Evolutionary conservation across 192 early-diverging fungal species (phyloP), one percentile per base, ranked within the genome.

Genomic region (Linnemannia schmuckeri): DNA sequence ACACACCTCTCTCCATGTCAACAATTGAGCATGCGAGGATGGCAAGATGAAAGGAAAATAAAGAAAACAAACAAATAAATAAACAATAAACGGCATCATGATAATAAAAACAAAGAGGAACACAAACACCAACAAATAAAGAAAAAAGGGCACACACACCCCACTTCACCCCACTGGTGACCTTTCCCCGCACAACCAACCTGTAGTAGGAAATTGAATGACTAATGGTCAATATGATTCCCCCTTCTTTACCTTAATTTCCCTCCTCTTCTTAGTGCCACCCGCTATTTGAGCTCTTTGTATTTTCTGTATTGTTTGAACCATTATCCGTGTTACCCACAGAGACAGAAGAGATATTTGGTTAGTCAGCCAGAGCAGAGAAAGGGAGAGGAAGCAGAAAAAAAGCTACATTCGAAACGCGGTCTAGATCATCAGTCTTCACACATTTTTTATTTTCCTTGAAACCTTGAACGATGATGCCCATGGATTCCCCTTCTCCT

Each of bases 71-170:
- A 63, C 57, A 63, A 49, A 49, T 17, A 49, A 49, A 49, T 5
- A 49, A 49, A 30, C 61, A 63, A 63, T 30, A 63, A 63, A 63
- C 27, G 12, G 61, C 61, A 63, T 63, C 61, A 63, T 63, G 61
- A 63, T 63, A 63, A 63, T 30, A 30, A 13, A 8, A 63, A 12
- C 30, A 33, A 57, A 5, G 15, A 49, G 10, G 0, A 49, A 49
- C 13, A 18, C 2, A 8, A 33, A 33, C 57, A 63, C 6, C 57
- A 12, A 63, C 57, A 63, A 33, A 63, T 27, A 4, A 57, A n/a
- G 38, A 41, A 18, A 10, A 22, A 40, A 24, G 40, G 40, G 70
- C 70, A 71, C 70, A 71, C 70, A 41, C 70, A n/a, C 70, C 27
- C 38, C 44, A 46, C 13, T 15, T 15, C 44, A 46, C 33, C 38